These are phyloP conservation scores for Spinellus fusiger DNA, from an alignment of 192 early-diverging fungal species.

Conservation along the genomic window DNA sequence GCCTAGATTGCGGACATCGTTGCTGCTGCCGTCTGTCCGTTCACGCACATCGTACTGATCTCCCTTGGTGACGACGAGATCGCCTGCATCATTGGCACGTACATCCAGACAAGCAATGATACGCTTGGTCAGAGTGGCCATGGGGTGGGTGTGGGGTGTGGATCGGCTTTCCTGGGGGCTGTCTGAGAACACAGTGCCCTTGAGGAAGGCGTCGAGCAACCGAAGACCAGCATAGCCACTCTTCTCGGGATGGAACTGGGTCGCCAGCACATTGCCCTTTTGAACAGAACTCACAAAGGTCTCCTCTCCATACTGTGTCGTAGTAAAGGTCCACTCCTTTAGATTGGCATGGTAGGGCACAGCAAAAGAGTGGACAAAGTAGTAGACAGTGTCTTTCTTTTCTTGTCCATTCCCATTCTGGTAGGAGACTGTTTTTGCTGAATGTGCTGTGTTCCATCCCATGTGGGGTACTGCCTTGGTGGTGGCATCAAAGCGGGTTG, in stretches of 20 bases:
- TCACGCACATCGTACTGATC: conserved; percentile 99
- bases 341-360: conserved; percentile 55
- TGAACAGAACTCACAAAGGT: conserved; percentile 78
- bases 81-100: conserved; percentile 92
- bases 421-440: too few species aligned
- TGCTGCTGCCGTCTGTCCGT: conserved; percentile 31
- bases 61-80: conserved; percentile 98
- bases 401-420: too few species aligned
- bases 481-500: conserved; percentile 56
- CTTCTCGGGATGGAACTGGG: conserved; percentile 99
- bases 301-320: conserved; percentile 88
- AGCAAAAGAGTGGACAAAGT: conserved; percentile 98
- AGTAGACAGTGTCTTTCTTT: conserved; percentile 64
- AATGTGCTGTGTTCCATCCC: conserved; percentile 84
- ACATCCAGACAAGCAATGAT: conserved; percentile 98
- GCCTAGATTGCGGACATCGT: conserved; percentile 90
- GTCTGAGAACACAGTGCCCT: conserved; percentile 31
- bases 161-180: conserved; percentile 1
- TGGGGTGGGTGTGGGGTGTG: conserved; percentile 5
- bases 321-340: conserved; percentile 69
- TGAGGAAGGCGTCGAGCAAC: conserved; percentile 77
- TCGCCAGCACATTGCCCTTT: conserved; percentile 86
- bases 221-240: conserved; percentile 84
- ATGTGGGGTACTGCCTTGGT: conserved; percentile 96
- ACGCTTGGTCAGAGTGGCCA: conserved; percentile 73